Conservation (phyloP, 306 rosid species). For the Prunus mongolica region DNA sequence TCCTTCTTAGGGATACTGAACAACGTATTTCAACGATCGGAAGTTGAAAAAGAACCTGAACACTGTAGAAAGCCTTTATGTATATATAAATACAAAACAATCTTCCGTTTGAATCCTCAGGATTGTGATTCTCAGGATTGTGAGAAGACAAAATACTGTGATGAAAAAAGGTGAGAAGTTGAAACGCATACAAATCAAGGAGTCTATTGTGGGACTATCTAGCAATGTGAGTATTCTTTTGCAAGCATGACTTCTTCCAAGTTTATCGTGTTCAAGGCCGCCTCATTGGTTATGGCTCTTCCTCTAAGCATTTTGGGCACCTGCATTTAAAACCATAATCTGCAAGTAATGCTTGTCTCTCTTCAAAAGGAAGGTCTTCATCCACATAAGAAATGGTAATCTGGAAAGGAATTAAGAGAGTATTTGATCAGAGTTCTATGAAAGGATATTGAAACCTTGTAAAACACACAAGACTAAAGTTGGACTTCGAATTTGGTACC, state of each 20-base stretch:
- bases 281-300: slow-evolving; percentile 24
- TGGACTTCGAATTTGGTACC: slow-evolving; percentile 31
- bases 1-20: too few species aligned
- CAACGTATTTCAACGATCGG: too few species aligned
- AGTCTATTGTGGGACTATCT: background rate
- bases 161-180: background rate
- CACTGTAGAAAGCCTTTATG: too few species aligned
- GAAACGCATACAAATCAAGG: background rate
- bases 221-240: too few species aligned
- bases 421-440: background rate
- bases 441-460: background rate
- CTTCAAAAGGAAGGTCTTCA: slow-evolving; percentile 71
- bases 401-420: slow-evolving; percentile 41
- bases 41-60: too few species aligned
- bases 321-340: slow-evolving; percentile 80
- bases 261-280: background rate
- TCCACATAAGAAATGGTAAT: slow-evolving; percentile 87
- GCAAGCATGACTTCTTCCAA: too few species aligned
- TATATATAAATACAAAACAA: background rate
- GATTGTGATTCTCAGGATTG: background rate
- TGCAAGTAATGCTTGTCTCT: slow-evolving; percentile 79
- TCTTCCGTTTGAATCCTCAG: background rate
- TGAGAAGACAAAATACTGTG: background rate
- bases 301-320: slow-evolving; percentile 62
- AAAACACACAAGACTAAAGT: background rate